These are phyloP conservation scores for Triticum aestivum DNA, from an alignment of 176 grass and related monocot species.

Conservation along the genomic window DNA sequence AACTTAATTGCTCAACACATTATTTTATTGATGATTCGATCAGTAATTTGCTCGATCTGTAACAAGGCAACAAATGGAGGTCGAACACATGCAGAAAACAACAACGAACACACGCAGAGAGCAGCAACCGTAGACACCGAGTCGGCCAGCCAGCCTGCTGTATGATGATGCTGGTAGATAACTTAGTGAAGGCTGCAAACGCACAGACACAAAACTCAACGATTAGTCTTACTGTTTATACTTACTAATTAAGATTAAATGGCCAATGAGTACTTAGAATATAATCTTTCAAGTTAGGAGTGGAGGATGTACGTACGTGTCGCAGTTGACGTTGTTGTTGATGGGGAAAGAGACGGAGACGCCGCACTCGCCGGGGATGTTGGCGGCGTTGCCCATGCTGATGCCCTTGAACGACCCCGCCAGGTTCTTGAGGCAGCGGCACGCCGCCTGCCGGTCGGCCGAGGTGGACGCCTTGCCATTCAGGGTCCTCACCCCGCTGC, in stretches of 20 bases:
- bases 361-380: constrained; percentile 25
- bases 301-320: constrained; percentile 24
- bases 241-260: too few species aligned
- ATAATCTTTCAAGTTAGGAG: background rate
- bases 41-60: background rate
- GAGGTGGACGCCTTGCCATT: constrained; percentile 17
- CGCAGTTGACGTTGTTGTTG: constrained; percentile 25
- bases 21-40: background rate
- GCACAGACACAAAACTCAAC: background rate
- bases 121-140: background rate
- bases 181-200: background rate
- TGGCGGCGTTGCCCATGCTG: constrained; percentile 26
- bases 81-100: background rate
- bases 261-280: too few species aligned
- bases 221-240: background rate
- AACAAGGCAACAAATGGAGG: background rate
- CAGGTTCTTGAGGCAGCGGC: constrained; percentile 23
- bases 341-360: constrained; percentile 33
- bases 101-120: background rate
- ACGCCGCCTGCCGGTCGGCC: constrained; percentile 28
- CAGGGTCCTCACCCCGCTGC: constrained; percentile 34
- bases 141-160: background rate
- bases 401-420: background rate
- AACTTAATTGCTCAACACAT: background rate
- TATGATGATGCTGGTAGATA: background rate